These are phyloP conservation scores for Geosmithia flava DNA, from an alignment of 2,329 filamentous ascomycete genomes.

Conservation along the genomic window DNA sequence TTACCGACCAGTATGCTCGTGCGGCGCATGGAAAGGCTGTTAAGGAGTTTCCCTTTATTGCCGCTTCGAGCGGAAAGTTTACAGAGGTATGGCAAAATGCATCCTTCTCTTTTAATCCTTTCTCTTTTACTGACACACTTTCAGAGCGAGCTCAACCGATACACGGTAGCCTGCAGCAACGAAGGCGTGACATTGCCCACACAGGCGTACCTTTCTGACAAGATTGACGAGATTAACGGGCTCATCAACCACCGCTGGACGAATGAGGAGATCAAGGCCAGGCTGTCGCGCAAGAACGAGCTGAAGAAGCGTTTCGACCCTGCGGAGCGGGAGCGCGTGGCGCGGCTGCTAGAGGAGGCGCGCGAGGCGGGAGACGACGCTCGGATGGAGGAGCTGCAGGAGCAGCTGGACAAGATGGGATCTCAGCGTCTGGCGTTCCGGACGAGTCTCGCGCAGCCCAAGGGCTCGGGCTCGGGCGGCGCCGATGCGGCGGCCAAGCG, in stretches of 20 bases:
- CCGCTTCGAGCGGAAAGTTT: constrained; percentile 74
- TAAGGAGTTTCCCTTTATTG: constrained; percentile 80
- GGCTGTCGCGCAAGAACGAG: constrained; percentile 58
- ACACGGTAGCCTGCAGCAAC: constrained; percentile 59
- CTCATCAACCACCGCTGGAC: constrained; percentile 74
- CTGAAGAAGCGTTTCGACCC: constrained; percentile 55
- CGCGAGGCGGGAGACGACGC: constrained; percentile 50
- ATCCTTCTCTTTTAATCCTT: not conserved
- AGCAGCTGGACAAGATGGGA: constrained; percentile 50
- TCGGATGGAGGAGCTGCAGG: constrained; percentile 38
- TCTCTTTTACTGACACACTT: not conserved
- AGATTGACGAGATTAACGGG: constrained; percentile 69
- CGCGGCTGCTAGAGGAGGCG: constrained; percentile 54
- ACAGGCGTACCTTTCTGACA: constrained; percentile 53
- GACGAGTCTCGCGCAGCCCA: constrained; percentile 34
- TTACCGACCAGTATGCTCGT: constrained; percentile 75
- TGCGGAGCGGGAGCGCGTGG: constrained; percentile 55
- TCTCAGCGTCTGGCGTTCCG: constrained; percentile 63
- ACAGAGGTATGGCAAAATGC: constrained; percentile 63
- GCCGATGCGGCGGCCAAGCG: constrained; percentile 27
- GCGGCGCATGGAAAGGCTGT: constrained; percentile 74
- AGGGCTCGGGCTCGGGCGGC: constrained; percentile 10
- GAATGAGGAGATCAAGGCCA: constrained; percentile 68
- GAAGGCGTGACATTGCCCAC: constrained; percentile 65
- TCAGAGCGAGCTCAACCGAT: constrained; percentile 69